Base-by-base conservation (phyloP, 768 basidiomycete species). In the Tulasnella sp. region DNA sequence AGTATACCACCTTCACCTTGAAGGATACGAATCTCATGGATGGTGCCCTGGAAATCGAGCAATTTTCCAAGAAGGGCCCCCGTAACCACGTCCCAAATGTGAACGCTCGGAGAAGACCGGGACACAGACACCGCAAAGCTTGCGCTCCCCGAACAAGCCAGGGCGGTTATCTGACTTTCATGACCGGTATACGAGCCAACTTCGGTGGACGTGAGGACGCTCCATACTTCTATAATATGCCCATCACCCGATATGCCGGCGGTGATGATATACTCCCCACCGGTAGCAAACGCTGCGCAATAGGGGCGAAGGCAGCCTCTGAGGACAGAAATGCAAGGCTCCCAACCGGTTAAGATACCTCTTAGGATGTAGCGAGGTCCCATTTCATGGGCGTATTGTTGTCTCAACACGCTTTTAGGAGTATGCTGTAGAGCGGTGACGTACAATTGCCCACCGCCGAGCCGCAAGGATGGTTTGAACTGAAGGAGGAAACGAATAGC, bases 391-490 rank as follows among this genome's bases (percentile, higher is more conserved):
- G 18, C 24, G 36, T 77, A 77, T 27, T n/a, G 27, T 3, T 31
- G 16, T n/a, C 56, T 48, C 16, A 77, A 34, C 16, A 8, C 42
- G 24, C 76, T 48, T 56, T 77, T 68, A 2, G 76, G 76, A 21
- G 76, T 38, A 56, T 48, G 56, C 12, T 42, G 48, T 21, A 77
- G 76, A n/a, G 46, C 76, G 3, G 76, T 58, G 31, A 16, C 38
- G 58, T 77, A 77, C 5, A 77, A 18, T 39, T 56, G 46, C 40
- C 27, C 46, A 14, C 52, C 76, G 58, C 76, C 52, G 58, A 62
- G 39, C 27, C 36, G 24, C 38, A 77, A 48, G 7, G 52, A 31
- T 77, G 44, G 44, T 14, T 48, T 48, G 46, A 77, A 77, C 14
- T 52, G 76, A 12, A 68, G 44, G 42, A 77, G 44, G 34, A 77